Conservation (phyloP, 2,329 filamentous ascomycete species). For the Lasiodiplodia sp. region DNA sequence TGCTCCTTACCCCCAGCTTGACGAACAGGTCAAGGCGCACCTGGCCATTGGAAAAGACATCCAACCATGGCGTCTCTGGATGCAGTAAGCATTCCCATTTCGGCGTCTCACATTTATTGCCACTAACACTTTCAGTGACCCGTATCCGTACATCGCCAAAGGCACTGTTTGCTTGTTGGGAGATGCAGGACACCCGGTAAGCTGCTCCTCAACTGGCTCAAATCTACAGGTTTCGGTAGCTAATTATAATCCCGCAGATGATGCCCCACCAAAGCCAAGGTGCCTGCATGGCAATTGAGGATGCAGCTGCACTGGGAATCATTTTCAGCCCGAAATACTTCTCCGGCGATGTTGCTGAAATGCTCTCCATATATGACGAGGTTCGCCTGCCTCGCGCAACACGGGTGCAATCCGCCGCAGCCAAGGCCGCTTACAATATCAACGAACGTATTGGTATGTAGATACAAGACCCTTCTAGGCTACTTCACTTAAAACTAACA, state of each 20-base stretch:
- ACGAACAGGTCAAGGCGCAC: slow-evolving; percentile 64
- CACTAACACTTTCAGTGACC: not conserved
- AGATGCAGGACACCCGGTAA: slow-evolving; percentile 59
- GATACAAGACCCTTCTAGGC: accelerated
- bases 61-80: slow-evolving; percentile 70
- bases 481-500: not conserved
- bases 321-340: slow-evolving; percentile 62
- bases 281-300: slow-evolving; percentile 73
- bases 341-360: slow-evolving; percentile 42
- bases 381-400: slow-evolving; percentile 48
- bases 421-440: slow-evolving; percentile 49
- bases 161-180: slow-evolving; percentile 63
- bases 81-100: slow-evolving; percentile 68
- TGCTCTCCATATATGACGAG: slow-evolving; percentile 46
- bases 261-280: slow-evolving; percentile 75
- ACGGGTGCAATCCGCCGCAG: slow-evolving; percentile 48
- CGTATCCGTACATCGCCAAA: slow-evolving; percentile 33
- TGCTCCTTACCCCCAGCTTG: slow-evolving; percentile 66
- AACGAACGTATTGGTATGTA: slow-evolving; percentile 52
- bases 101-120: slow-evolving; percentile 31
- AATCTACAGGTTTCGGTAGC: not conserved
- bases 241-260: slow-evolving; percentile 50
- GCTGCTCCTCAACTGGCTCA: not conserved
- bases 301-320: slow-evolving; percentile 69
- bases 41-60: slow-evolving; percentile 68